Conservation (phyloP, 805 yeast species). For the Starmerella kuoi region DNA sequence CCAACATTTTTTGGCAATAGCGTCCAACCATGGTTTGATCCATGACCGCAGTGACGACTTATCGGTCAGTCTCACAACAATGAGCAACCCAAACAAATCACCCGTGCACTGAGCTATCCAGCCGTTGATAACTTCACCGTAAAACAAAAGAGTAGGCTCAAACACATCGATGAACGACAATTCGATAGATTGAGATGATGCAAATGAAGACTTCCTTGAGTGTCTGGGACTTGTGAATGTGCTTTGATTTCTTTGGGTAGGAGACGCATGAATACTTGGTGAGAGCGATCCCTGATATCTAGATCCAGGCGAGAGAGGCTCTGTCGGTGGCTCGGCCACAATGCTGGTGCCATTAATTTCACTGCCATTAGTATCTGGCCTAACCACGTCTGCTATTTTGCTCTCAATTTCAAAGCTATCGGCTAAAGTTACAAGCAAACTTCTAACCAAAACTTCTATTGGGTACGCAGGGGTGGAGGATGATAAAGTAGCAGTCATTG, state of each 20-base stretch:
- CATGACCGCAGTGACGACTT: constrained; percentile 58
- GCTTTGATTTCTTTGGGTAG: neutral
- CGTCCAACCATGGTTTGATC: constrained; percentile 41
- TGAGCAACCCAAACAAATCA: constrained; percentile 68
- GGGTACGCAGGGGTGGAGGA: constrained; percentile 11
- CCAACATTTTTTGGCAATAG: constrained; percentile 63
- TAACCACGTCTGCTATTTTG: neutral
- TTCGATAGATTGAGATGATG: neutral
- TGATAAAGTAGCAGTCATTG: constrained; percentile 14
- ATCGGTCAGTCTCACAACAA: constrained; percentile 66
- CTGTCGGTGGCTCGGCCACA: neutral
- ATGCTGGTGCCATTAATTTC: too few species aligned
- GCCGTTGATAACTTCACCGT: constrained; percentile 1
- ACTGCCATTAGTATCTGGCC: neutral
- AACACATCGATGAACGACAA: constrained; percentile 5
- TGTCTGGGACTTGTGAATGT: too few species aligned
- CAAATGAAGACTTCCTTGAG: neutral
- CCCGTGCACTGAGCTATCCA: constrained; percentile 14
- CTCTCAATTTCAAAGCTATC: constrained; percentile 17
- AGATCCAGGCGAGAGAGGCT: neutral
- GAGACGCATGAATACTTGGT: neutral
- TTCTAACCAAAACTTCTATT: constrained; percentile 18
- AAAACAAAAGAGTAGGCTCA: constrained; percentile 10
- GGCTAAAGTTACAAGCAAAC: constrained; percentile 14
- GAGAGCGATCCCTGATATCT: too few species aligned